Evolutionary conservation across 768 basidiomycete genomes (phyloP).

Genomic region (Porpolomopsis calyptriformis): DNA sequence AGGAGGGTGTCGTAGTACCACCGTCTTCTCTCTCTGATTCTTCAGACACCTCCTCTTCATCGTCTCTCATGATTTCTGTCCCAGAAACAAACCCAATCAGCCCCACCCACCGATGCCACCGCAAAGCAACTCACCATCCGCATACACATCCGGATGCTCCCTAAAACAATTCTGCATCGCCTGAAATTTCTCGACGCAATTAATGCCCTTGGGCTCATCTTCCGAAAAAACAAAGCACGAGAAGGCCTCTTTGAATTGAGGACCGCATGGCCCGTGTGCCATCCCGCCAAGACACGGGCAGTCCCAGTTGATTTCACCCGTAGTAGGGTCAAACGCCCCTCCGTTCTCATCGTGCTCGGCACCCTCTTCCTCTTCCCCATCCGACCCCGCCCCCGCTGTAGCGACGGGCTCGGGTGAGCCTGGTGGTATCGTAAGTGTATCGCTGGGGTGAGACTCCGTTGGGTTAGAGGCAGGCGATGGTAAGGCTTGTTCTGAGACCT

Average conservation of each 20-base stretch:
- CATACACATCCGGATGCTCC: constrained; percentile 91
- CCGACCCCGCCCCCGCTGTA: constrained; percentile 6
- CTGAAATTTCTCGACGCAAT: constrained; percentile 97
- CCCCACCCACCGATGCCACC: not conserved
- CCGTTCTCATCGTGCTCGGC: constrained; percentile 17
- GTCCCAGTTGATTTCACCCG: constrained; percentile 99
- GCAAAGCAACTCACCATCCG: constrained; percentile 55
- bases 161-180: constrained; percentile 98
- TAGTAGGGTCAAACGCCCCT: constrained; percentile 86
- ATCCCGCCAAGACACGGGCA: constrained; percentile 98
- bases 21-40: constrained; percentile 6
- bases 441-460: not conserved
- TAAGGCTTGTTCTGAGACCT: not conserved
- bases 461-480: not conserved
- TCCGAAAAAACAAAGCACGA: constrained; percentile 94
- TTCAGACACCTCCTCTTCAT: constrained; percentile 39
- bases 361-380: constrained; percentile 13
- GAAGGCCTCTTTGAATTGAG: constrained; percentile 89
- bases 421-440: not conserved
- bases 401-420: not conserved
- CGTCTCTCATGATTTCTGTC: constrained; percentile 60
- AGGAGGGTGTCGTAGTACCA: not conserved
- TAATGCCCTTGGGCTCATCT: constrained; percentile 92
- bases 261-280: constrained; percentile 94
- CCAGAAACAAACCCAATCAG: not conserved